Evolutionary conservation across 176 grass and related monocot species (phyloP).

Genomic region (Hyparrhenia diplandra): DNA sequence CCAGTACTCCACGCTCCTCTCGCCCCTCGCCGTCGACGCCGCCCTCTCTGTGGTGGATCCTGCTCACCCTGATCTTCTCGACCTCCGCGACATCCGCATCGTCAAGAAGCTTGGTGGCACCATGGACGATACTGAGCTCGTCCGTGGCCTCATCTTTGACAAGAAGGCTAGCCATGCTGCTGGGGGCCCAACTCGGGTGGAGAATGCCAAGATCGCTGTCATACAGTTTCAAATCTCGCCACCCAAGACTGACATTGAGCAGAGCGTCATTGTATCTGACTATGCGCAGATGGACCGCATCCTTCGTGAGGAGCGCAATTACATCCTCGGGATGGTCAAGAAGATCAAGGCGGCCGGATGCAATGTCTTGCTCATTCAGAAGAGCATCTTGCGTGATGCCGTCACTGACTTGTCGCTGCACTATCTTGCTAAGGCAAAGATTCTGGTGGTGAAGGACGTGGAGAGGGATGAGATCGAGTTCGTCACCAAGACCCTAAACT

Average conservation of each 20-base stretch:
- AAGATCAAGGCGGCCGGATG: constrained; percentile 89
- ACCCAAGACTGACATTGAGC: constrained; percentile 94
- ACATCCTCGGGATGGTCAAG: constrained; percentile 91
- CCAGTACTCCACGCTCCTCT: constrained; percentile 79
- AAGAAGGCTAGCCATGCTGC: constrained; percentile 85
- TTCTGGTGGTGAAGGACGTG: constrained; percentile 84
- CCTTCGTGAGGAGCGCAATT: constrained; percentile 84
- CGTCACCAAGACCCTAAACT: constrained; percentile 87
- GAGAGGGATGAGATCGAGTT: constrained; percentile 99
- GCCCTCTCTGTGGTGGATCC: constrained; percentile 76
- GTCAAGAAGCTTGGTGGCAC: constrained; percentile 85
- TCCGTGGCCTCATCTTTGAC: constrained; percentile 83
- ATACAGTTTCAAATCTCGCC: constrained; percentile 95
- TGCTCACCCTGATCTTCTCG: constrained; percentile 69
- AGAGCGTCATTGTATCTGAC: constrained; percentile 86
- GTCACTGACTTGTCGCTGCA: constrained; percentile 91
- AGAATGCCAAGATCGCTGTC: constrained; percentile 95
- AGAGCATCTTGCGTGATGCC: constrained; percentile 84
- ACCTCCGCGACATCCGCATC: constrained; percentile 74
- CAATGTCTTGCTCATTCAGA: constrained; percentile 91
- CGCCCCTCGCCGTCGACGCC: constrained; percentile 71
- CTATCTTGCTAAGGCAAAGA: constrained; percentile 88
- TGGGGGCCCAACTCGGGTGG: constrained; percentile 53
- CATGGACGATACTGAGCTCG: constrained; percentile 71
- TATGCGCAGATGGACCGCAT: constrained; percentile 96